Percentiles rank a stretch among this genome's conserved stretches.
Conservation (phyloP, 2,329 filamentous ascomycete genomes). For the Pseudogymnoascus sp. region DNA sequence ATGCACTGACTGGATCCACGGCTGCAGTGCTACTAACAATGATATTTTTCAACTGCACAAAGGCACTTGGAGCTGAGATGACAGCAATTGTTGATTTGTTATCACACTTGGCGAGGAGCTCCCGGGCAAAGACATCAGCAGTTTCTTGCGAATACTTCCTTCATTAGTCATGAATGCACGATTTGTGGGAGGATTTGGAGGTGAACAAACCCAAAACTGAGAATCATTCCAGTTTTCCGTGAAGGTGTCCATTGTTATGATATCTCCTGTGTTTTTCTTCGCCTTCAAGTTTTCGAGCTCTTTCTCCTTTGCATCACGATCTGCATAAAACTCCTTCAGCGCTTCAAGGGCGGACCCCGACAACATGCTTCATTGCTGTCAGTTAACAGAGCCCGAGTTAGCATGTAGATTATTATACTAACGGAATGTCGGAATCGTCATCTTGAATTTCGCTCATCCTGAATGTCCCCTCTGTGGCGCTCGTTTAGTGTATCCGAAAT, state of each 20-base stretch:
- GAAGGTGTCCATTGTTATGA: conserved; percentile 61
- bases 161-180: not conserved
- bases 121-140: conserved; percentile 53
- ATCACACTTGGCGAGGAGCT: conserved; percentile 57
- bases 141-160: conserved; percentile 64
- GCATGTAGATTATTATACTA: conserved; percentile 3
- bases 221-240: conserved; percentile 76
- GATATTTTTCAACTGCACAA: conserved; percentile 67
- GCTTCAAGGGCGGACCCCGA: conserved; percentile 60
- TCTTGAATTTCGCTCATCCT: conserved; percentile 1
- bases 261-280: conserved; percentile 34
- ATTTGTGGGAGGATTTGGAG: not conserved
- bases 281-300: conserved; percentile 62
- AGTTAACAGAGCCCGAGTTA: not conserved
- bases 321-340: conserved; percentile 66
- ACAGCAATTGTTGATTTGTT: conserved; percentile 56
- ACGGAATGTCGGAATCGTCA: conserved; percentile 2
- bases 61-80: conserved; percentile 69
- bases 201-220: conserved; percentile 66
- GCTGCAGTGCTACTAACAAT: conserved; percentile 38
- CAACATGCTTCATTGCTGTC: conserved; percentile 37
- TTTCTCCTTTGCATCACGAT: conserved; percentile 59
- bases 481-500: conserved; percentile 7
- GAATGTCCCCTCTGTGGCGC: not conserved
- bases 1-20: not conserved